Base-by-base conservation (phyloP, 1,284 basidiomycete genomes). In the Ceraceosorus guamensis region DNA sequence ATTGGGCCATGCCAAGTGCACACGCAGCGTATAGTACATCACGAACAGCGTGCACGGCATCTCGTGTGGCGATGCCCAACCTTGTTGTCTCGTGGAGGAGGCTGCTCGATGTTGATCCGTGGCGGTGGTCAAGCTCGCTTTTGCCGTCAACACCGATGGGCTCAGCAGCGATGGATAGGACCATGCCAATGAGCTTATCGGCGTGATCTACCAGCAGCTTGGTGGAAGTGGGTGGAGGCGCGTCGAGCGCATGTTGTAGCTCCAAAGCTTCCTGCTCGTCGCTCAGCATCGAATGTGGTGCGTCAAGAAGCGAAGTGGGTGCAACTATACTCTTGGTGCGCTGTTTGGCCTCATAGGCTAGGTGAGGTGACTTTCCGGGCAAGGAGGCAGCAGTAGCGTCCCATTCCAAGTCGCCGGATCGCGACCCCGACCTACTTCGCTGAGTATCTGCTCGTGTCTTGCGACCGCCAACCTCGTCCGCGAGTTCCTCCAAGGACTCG, bases 1-100 rank as follows among this genome's bases (percentile, higher is more conserved):
- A 50, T 32, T 32, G 33, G 0, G 65, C 53, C 16, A 71, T 52
- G 16, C 58, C 53, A 7, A 69, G 56, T 3, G 61, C 55, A 45
- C 68, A 67, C 8, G 65, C 57, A 7, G 67, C 56, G 51, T 65
- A 68, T 1, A 71, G 56, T 14, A 71, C 52, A 14, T 62, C 60
- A 3, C 67, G 57, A 39, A 69, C 56, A 13, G 63, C 55, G 2
- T 54, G 50, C 0, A 70, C 62, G 16, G 68, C 68, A 32, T 52
- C 48, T 14, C 54, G 46, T 6, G 65, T 62, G 3, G 63, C 62
- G 5, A 52, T 6, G 2, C 55, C 61, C 44, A 70, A 45, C 35
- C 65, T 56, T 1, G 65, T 60, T 16, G 60, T 39, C 44, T 67
- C 58, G 35, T 50, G 45, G 2, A 59, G n/a, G n/a, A n/a, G n/a